Base-by-base conservation (phyloP, 2,329 filamentous ascomycete species). In the Metarhizium brunneum region DNA sequence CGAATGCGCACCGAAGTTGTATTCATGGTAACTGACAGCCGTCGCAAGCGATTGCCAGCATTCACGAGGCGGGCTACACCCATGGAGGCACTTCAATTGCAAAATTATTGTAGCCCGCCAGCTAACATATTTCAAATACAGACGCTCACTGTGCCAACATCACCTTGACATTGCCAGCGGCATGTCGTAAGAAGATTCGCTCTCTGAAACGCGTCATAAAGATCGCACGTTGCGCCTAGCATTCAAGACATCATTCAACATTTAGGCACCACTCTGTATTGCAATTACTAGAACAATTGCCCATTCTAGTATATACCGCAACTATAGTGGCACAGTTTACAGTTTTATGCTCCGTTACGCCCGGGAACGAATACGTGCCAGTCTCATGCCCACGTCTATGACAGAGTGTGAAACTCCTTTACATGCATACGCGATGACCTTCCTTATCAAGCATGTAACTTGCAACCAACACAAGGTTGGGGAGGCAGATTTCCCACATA, bases 381-480 rank as follows among this genome's bases (percentile, higher is more conserved):
- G 32, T 35, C 32, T 35, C 7, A 35, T 11, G 25, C 32, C 10
- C 7, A 35, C 7, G 32, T 35, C 32, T 35, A 35, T 35, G 32
- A 11, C 32, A 35, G 32, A 35, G 10, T 25, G 25, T 25, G 25
- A 25, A 25, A 25, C 25, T 25, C 25, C 25, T 25, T 25, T 25
- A 25, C 25, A 25, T 25, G 25, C 25, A 25, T 25, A 25, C 25
- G 25, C 32, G 10, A 11, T 35, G 2, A 2, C 32, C 32, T 5
- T 11, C n/a, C 7, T 4, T 36, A 36, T 65, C 57, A 68, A 14
- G 67, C 59, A 50, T 69, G 66, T 50, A 68, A 47, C 60, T 69
- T 68, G 57, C 67, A 68, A 11, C 66, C 67, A 13, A 64, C 61
- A 54, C 67, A 69, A 4, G 67, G 65, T 7, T 57, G 61, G 5